Base-by-base conservation (phyloP, 2,329 filamentous ascomycete genomes). In the Neonectria hederae region DNA sequence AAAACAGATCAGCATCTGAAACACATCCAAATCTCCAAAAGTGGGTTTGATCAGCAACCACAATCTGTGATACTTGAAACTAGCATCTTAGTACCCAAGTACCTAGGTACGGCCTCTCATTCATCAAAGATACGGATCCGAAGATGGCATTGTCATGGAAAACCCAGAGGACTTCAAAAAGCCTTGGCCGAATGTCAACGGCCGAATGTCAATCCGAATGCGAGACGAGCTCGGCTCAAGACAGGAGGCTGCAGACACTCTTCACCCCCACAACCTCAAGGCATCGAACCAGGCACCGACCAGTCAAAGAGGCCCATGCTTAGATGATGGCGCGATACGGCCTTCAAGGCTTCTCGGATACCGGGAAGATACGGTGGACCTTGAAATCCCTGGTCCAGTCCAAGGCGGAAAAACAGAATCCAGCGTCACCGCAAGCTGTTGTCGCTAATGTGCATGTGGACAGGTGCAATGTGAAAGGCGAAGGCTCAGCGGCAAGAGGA, bases 261-360 rank as follows among this genome's bases (percentile, higher is more conserved):
- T 19, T 40, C 38, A 30, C 24, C 54, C 54, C 59, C 53, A 35
- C 59, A 62, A 51, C 32, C 52, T 61, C 49, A 14, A 28, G 42
- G 21, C 58, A 19, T 46, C 24, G 21, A 40, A 38, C 22, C 22
- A 8, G 19, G 22, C 22, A 21, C 35, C 38, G 26, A 24, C 21
- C 43, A 26, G 4, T 43, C 28, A 10, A 38, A 14, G n/a, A 13
- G 43, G n/a, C 8, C 54, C 54, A 52, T 62, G 53, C 30, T 32
- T 54, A 26, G 43, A 21, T 57, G 40, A 48, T 32, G 42, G 52
- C 22, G 19, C 54, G 35, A 46, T 56, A 56, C 30, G 43, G 26
- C 54, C 35, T 43, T 8, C 11, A 56, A 30, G 43, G 26, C 54
- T 48, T 30, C n/a, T 21, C 32, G 21, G 52, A 42, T 28, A 11